Base-by-base conservation (phyloP, 2,329 filamentous ascomycete species). In the Ophiostoma fasciatum region DNA sequence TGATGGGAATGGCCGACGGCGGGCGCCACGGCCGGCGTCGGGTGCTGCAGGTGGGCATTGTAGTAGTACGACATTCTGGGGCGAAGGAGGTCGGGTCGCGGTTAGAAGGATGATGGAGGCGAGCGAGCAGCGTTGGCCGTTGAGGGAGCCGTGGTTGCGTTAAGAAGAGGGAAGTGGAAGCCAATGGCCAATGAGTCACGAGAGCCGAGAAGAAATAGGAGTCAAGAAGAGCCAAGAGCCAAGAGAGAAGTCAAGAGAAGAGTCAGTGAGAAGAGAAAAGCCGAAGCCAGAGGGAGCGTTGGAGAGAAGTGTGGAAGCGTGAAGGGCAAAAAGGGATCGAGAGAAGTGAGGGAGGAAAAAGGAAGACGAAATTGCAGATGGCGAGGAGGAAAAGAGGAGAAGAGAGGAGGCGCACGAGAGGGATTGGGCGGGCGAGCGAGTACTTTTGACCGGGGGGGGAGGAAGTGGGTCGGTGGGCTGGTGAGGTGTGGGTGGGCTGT, bases 1-100 rank as follows among this genome's bases (percentile, higher is more conserved):
- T 90, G 81, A 61, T 88, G 79, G 58, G 72, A 79, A 63, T 90
- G 81, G 45, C 77, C 68, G 50, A 68, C 58, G 28, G 60, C 64
- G 48, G 63, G 66, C 39, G 66, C 60, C 38, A 64, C 58, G 44
- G 63, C 59, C 32, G 75, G 63, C 41, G 68, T 67, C 43, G 64
- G 62, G 47, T 73, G 66, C 49, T 68, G 68, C 46, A 70, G 62
- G 54, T 75, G 71, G 44, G 66, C 56, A 54, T 66, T 66, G 60
- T 71, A 66, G 53, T 74, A 76, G 59, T 74, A 78, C 63, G 74
- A 71, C 73, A 78, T 76, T 36, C 34, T 48, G 29, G 23, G 21
- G 29, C 19, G 13, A 15, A 18, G 13, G 19, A 20, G 20, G 15
- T 31, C 27, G 18, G 25, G 27, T 26, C 4, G 37, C 18, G 15